A percentile compares a stretch with the other conserved stretches of the same genome.
phyloP scores from a whole-genome alignment of 1,139 yeast species.

The Suhomyces kunorum region DNA sequence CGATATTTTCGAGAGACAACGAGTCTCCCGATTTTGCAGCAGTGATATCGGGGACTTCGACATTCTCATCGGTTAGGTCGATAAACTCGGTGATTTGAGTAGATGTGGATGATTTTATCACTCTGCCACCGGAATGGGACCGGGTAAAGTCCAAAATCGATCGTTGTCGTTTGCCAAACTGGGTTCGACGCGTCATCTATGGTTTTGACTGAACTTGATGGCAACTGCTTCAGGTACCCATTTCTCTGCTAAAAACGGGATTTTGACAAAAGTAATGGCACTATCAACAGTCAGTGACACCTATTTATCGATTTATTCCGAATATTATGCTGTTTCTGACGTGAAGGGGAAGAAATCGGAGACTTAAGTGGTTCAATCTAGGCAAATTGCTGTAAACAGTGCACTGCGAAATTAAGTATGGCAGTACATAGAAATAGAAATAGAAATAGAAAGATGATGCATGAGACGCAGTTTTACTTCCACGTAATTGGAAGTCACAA shows the following conservation, averaged over 20 bases:
- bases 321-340: no score
- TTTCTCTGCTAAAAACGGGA: neutral
- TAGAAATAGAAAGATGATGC: no score
- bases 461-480: no score
- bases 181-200: constrained; percentile 3
- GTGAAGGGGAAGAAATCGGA: no score
- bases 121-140: neutral
- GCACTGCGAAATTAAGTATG: no score
- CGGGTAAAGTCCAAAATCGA: constrained; percentile 19
- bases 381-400: no score
- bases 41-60: neutral
- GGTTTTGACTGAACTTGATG: neutral
- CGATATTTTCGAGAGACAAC: no score
- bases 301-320: neutral
- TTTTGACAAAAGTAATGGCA: neutral
- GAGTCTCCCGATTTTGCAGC: no score
- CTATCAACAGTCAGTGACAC: no score
- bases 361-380: no score
- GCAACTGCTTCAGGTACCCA: neutral
- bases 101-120: neutral
- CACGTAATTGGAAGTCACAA: no score
- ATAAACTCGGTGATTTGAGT: neutral
- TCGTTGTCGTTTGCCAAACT: constrained; percentile 15
- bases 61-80: neutral
- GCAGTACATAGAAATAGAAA: no score